Base-by-base conservation (phyloP, 441 rosid species). In the Populus hybrid region DNA sequence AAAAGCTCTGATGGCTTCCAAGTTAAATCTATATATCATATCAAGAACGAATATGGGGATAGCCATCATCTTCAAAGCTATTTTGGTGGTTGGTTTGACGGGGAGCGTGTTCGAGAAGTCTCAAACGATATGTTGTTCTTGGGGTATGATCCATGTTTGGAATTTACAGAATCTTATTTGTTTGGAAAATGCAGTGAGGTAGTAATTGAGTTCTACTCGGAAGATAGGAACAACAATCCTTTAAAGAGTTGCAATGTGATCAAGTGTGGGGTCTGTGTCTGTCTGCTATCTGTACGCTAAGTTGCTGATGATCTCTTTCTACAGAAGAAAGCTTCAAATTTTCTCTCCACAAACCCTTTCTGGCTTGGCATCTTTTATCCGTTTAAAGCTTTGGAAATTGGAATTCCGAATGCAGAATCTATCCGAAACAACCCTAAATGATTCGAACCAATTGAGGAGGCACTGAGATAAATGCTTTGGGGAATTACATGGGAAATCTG, bases 11-110 rank as follows among this genome's bases (percentile, higher is more conserved):
- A 28, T 32, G 36, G 35, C 4, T 21, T 40, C 36, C 26, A 36
- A 2, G 77, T 79, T 20, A 63, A 23, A 14, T 75, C 78, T 30
- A 21, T 12, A 5, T 83, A 61, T 70, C 74, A 67, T 73, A 59
- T 77, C 18, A 71, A 80, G 59, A 74, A 59, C 26, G 46, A 59
- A 20, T n/a, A 20, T 12, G 24, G 59, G 4, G 57, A 59, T 21
- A 20, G 70, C 16, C 1, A 3, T 57, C 57, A 76, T 35, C 20
- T 53, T 6, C 18, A 9, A 1, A 30, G 46, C 72, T 75, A 35
- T 34, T 53, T 75, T 12, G 30, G 72, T 4, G 35, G 69, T 42
- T 59, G 28, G 61, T 61, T 69, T 32, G 38, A 46, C 53, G 16
- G 5, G 53, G 53, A 46, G 53, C 16, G 3, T 46, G 18, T 38